Conservation (phyloP, 2,329 filamentous ascomycete genomes). For the Rutstroemia sp. region DNA sequence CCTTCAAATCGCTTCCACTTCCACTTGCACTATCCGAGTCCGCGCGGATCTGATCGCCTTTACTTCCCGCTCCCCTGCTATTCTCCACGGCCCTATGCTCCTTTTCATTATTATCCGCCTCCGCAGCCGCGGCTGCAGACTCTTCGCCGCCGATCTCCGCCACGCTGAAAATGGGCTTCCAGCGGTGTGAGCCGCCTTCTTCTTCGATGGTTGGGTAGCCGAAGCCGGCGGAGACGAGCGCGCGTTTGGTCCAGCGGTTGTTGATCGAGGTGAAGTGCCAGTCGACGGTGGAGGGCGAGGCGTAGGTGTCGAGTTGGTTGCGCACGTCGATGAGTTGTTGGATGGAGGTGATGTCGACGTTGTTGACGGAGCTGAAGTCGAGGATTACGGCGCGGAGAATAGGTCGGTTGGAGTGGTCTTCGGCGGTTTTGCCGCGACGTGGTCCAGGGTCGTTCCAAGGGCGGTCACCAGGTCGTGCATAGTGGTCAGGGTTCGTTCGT, state of each 20-base stretch:
- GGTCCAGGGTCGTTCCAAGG: constrained; percentile 95
- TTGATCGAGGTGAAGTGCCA: constrained; percentile 96
- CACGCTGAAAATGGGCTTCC: constrained; percentile 94
- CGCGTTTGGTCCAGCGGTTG: constrained; percentile 91
- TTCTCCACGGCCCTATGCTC: constrained; percentile 25
- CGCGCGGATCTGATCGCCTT: constrained; percentile 25
- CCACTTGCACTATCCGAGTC: constrained; percentile 16
- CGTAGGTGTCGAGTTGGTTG: constrained; percentile 84
- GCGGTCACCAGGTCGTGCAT: constrained; percentile 62
- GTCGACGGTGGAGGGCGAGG: constrained; percentile 73
- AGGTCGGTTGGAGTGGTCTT: constrained; percentile 47
- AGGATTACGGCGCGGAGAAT: constrained; percentile 84
- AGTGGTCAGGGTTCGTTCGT: constrained; percentile 65
- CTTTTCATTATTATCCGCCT: constrained; percentile 47
- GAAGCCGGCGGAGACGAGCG: constrained; percentile 79
- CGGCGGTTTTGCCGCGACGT: constrained; percentile 42
- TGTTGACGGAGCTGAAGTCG: constrained; percentile 89
- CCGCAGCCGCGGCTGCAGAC: constrained; percentile 62
- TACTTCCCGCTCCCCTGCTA: constrained; percentile 11
- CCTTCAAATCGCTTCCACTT: constrained; percentile 16
- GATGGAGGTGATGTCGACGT: constrained; percentile 86
- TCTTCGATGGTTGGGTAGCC: constrained; percentile 61
- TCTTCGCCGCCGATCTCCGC: constrained; percentile 71
- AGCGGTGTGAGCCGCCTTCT: constrained; percentile 45
- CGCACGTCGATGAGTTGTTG: constrained; percentile 91